A percentile compares a stretch with the other conserved stretches of the same genome.
Evolutionary conservation across 1,139 yeast species (phyloP).

Genomic region (Taiozyma onychis): DNA sequence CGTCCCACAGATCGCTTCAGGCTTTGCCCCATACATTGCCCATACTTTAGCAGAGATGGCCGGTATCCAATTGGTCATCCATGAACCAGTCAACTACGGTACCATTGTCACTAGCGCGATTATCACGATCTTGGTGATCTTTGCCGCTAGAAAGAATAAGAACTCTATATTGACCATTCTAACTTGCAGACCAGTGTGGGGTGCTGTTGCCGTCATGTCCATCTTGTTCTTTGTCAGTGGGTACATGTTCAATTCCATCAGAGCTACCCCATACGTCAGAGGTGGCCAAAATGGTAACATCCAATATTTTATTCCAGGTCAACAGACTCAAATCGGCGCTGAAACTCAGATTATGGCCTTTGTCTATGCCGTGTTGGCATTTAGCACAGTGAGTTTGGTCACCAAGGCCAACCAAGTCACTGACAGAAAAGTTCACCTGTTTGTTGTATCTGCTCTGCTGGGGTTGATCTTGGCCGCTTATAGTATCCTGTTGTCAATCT

Average conservation of each 20-base stretch:
- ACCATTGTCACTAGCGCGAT: slow-evolving; percentile 39
- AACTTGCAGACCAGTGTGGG: slow-evolving; percentile 56
- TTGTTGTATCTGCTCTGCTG: slow-evolving; percentile 38
- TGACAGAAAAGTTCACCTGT: slow-evolving; percentile 36
- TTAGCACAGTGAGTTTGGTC: slow-evolving; percentile 43
- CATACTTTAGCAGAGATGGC: slow-evolving; percentile 19
- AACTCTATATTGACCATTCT: slow-evolving; percentile 27
- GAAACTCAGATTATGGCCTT: slow-evolving; percentile 76
- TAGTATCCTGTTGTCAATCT: slow-evolving; percentile 49
- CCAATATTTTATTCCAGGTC: slow-evolving; percentile 56
- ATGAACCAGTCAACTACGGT: slow-evolving; percentile 56
- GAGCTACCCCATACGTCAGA: slow-evolving; percentile 67
- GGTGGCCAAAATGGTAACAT: slow-evolving; percentile 47
- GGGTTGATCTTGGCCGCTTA: slow-evolving; percentile 42
- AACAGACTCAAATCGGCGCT: slow-evolving; percentile 70
- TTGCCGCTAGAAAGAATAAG: slow-evolving; percentile 28
- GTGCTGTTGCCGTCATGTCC: slow-evolving; percentile 49
- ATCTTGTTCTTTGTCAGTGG: slow-evolving; percentile 79
- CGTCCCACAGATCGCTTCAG: slow-evolving; percentile 41
- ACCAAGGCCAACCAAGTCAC: slow-evolving; percentile 43
- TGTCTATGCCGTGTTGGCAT: slow-evolving; percentile 52
- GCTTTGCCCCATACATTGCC: slow-evolving; percentile 39
- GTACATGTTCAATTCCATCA: slow-evolving; percentile 87
- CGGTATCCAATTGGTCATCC: slow-evolving; percentile 30
- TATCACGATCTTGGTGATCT: slow-evolving; percentile 25